Base-by-base conservation (phyloP, 208 protist species). In the Willaertia magna region DNA sequence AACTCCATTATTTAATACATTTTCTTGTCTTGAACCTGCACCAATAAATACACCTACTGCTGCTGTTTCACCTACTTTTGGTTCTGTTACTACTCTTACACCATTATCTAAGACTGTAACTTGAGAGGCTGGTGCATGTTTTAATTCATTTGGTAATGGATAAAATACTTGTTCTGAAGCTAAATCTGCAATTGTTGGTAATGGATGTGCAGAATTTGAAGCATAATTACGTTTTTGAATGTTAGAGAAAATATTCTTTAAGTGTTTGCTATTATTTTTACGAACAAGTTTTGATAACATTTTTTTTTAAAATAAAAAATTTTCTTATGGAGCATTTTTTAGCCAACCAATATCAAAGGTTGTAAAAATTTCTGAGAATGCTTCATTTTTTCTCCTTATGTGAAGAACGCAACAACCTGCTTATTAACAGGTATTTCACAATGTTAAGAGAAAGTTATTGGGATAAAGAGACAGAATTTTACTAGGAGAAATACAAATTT, bases 11-110 rank as follows among this genome's bases (percentile, higher is more conserved):
- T 97, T 99, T 40, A 92, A 86, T n/a, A 94, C 89, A 30, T 91
- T 96, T 93, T 99, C 98, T 84, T 97, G 98, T 46, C 96, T 94
- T 85, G 93, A 97, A 61, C 98, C 98, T 6, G 96, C 93, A 88
- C 99, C 96, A 47, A 99, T 98, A 94, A 95, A 99, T 18, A 99
- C 92, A 75, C 97, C 97, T 34, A 99, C 93, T 34, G 95, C 98
- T 46, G 94, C 92, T 30, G 97, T 97, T 49, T 97, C 94, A 43
- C 93, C 94, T 85, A 91, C 88, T 74, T 89, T 89, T 20, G 93
- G 89, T 91, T 99, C 96, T 40, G 95, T 97, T n/a, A 97, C 97
- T 44, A 99, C 96, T 44, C 97, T 92, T 61, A 99, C 93, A n/a
- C 97, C 96, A 89, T 98, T 99, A 44, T 91, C 85, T 30, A 99